Evolutionary conservation across 208 protist genomes (phyloP).

Genomic region (Leishmania tropica): DNA sequence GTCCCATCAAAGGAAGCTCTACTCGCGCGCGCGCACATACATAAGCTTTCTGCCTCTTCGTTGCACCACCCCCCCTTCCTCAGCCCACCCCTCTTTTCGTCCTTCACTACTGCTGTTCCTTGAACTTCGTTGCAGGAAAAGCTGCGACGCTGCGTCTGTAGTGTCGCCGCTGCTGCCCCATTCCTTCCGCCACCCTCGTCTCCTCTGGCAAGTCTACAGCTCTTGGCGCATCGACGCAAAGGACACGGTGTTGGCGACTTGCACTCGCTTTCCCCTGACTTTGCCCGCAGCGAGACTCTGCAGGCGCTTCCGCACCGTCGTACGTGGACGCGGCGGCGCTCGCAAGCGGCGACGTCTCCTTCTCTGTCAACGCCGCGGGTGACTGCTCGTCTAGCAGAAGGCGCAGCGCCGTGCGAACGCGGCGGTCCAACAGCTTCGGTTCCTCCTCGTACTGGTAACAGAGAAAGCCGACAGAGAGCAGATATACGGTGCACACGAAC

Average conservation of each 20-base stretch:
- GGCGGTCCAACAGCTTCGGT: constrained; percentile 57
- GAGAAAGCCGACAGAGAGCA: constrained; percentile 72
- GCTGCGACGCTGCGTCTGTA: neutral
- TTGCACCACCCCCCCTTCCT: neutral
- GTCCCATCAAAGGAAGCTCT: neutral
- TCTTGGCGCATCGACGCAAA: constrained; percentile 21
- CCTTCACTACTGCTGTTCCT: neutral
- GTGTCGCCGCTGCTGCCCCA: neutral
- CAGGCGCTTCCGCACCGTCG: constrained; percentile 5
- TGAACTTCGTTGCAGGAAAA: neutral
- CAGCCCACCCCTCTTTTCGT: neutral
- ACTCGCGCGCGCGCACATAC: neutral
- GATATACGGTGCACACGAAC: constrained; percentile 72
- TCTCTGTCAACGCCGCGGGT: neutral
- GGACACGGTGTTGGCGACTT: constrained; percentile 25
- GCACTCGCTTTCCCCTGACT: constrained; percentile 14
- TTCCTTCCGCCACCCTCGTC: neutral
- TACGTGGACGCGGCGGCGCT: constrained; percentile 1
- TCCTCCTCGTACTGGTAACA: constrained; percentile 85
- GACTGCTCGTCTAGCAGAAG: constrained; percentile 60
- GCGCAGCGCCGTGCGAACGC: constrained; percentile 51
- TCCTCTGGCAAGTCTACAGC: neutral
- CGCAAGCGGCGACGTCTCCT: constrained; percentile 2
- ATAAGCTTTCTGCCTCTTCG: neutral
- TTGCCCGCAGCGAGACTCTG: neutral